Evolutionary conservation across 768 basidiomycete genomes (phyloP).

Genomic region (Wakefieldia striispora): DNA sequence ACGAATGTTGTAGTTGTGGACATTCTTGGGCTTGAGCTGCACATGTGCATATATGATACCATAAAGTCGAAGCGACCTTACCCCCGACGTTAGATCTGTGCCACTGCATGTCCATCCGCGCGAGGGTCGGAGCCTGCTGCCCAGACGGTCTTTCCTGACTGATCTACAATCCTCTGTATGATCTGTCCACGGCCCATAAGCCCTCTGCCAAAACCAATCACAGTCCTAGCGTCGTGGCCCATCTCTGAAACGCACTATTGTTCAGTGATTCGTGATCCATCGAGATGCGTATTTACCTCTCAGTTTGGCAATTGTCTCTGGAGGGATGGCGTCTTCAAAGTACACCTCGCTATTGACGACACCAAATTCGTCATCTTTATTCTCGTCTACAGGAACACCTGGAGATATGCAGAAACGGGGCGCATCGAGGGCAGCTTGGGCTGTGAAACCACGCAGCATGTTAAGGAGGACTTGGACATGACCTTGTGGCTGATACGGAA

Average conservation of each 20-base stretch:
- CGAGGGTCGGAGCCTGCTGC: constrained; percentile 91
- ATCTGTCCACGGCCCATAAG: constrained; percentile 86
- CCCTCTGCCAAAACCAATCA: constrained; percentile 57
- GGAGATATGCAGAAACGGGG: constrained; percentile 96
- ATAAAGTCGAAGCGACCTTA: neutral
- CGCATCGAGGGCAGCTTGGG: constrained; percentile 89
- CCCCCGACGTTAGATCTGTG: constrained; percentile 60
- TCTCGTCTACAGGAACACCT: constrained; percentile 62
- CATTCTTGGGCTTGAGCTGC: neutral
- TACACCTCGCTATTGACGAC: constrained; percentile 78
- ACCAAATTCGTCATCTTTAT: constrained; percentile 48
- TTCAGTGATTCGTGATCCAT: neutral
- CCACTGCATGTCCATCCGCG: constrained; percentile 83
- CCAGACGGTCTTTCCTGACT: constrained; percentile 79
- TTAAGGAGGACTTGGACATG: constrained; percentile 94
- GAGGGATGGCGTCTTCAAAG: constrained; percentile 80
- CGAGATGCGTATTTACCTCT: constrained; percentile 45
- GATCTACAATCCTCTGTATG: constrained; percentile 74
- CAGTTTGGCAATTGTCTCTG: constrained; percentile 61
- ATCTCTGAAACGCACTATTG: constrained; percentile 50
- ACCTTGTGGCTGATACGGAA: constrained; percentile 72
- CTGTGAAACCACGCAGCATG: constrained; percentile 80
- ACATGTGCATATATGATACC: neutral
- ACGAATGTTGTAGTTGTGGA: constrained; percentile 50
- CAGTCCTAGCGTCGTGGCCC: constrained; percentile 79